Evolutionary conservation across 2,329 filamentous ascomycete species (phyloP), one percentile per base, ranked within the genome.

Genomic region (Cladosporium sp.): DNA sequence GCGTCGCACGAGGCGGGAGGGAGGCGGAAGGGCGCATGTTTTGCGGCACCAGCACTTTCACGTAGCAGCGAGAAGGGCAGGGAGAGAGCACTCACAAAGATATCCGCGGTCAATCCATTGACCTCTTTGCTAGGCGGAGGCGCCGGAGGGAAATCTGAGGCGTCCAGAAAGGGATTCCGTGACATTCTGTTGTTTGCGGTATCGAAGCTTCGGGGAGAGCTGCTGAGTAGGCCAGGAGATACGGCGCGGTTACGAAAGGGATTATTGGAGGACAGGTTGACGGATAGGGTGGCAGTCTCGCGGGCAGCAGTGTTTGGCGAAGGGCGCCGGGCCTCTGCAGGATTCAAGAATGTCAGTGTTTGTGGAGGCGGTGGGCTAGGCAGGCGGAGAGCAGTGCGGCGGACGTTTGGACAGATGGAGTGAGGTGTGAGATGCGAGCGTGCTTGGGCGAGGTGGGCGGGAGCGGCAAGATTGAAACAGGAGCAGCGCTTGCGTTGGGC

Each of bases 231-330:
- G 66, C 69, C 73, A 66, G 81, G 89, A 69, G 89, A 91, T 44
- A 83, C 82, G 69, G 88, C 87, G 74, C 89, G 87, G 78, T 91
- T 91, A 81, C 90, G 89, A 76, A 86, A 93, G 68, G 91, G 91
- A 76, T 93, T 93, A 84, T 93, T 93, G 78, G 89, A 88, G 74
- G 80, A 79, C 65, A 93, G 85, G 78, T 88, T 89, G 77, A 90
- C 33, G 64, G 85, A 63, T 40, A 81, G 75, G 89, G 81, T 71
- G 83, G 83, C 69, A 55, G 62, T 44, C 84, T 78, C 71, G 85
- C 84, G 70, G 80, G 83, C 72, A 79, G 61, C 61, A 52, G 61
- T 63, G 66, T 80, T 80, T 79, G 74, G 69, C 72, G 73, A 75
- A 74, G 71, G 67, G 44, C 56, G 65, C 61, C 61, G 50, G 61